These are phyloP conservation scores for Ascochyta koolunga DNA, from an alignment of 2,329 filamentous ascomycete genomes.

Conservation along the genomic window DNA sequence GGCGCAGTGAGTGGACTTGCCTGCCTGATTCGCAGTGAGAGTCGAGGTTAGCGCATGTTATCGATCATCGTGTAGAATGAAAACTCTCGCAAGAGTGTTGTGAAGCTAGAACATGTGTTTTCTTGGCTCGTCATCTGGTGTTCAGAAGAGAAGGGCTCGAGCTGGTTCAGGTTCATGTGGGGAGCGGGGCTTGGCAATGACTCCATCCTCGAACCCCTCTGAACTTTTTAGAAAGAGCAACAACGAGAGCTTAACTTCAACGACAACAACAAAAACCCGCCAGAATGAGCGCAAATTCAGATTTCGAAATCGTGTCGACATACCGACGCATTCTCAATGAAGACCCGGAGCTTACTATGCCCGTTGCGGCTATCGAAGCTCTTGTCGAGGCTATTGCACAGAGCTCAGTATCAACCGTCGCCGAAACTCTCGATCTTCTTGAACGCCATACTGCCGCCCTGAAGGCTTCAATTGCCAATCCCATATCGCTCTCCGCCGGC, in stretches of 20 bases:
- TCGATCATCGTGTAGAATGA: not conserved
- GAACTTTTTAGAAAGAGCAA: constrained; percentile 16
- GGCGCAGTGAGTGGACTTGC: not conserved
- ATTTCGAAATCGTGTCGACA: constrained; percentile 65
- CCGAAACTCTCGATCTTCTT: constrained; percentile 89
- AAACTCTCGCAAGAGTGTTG: not conserved
- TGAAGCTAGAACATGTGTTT: not conserved
- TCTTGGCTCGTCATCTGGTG: not conserved
- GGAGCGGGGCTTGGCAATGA: constrained; percentile 22
- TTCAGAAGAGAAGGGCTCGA: not conserved
- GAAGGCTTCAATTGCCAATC: constrained; percentile 80
- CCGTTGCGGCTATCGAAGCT: constrained; percentile 91
- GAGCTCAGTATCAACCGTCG: constrained; percentile 82
- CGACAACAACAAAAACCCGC: constrained; percentile 4
- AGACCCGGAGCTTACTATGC: constrained; percentile 90
- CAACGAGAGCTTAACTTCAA: not conserved
- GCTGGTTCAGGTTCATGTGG: constrained; percentile 2
- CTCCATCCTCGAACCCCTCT: constrained; percentile 27
- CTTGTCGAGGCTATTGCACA: constrained; percentile 85
- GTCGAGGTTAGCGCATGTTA: not conserved
- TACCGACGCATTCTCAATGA: constrained; percentile 68
- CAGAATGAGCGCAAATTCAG: constrained; percentile 36
- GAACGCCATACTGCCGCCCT: constrained; percentile 77
- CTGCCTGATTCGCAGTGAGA: not conserved
- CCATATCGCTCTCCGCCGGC: constrained; percentile 89